Evolutionary conservation across 208 protist genomes (phyloP).

Genomic region (Leishmania aethiopica): DNA sequence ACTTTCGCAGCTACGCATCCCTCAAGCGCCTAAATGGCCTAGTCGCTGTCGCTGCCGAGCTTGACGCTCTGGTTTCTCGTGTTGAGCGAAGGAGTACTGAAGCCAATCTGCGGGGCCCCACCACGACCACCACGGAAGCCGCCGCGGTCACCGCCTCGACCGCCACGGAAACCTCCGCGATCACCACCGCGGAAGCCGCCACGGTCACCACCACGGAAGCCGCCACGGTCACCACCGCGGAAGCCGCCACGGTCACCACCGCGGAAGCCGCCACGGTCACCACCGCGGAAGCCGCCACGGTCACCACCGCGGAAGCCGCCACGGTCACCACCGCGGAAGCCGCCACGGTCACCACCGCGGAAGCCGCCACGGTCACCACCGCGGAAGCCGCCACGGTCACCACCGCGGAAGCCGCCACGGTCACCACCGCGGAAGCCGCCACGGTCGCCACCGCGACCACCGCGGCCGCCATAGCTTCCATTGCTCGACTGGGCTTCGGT

Average conservation of each 20-base stretch:
- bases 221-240: conserved; percentile 37
- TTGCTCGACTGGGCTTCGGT: conserved; percentile 40
- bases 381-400: conserved; percentile 34
- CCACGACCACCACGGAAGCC: conserved; percentile 60
- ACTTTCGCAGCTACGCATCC: not conserved
- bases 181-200: conserved; percentile 42
- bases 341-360: conserved; percentile 56
- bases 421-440: conserved; percentile 39
- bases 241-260: conserved; percentile 46
- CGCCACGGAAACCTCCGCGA: conserved; percentile 40
- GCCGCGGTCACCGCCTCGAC: conserved; percentile 46
- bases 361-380: conserved; percentile 46
- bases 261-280: conserved; percentile 39
- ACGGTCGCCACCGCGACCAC: conserved; percentile 45
- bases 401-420: conserved; percentile 37
- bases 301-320: conserved; percentile 40
- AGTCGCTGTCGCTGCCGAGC: conserved; percentile 80
- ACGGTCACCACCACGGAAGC: conserved; percentile 33
- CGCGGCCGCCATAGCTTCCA: conserved; percentile 36
- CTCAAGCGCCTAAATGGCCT: conserved; percentile 7
- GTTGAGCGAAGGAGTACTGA: conserved; percentile 50
- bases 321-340: conserved; percentile 31
- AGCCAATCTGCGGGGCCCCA: conserved; percentile 68
- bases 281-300: conserved; percentile 49
- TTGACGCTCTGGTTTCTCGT: conserved; percentile 59